Percentiles rank a stretch among this genome's conserved stretches.
Evolutionary conservation across 306 rosid genomes (phyloP).

Genomic region (Quercus bicolor): DNA sequence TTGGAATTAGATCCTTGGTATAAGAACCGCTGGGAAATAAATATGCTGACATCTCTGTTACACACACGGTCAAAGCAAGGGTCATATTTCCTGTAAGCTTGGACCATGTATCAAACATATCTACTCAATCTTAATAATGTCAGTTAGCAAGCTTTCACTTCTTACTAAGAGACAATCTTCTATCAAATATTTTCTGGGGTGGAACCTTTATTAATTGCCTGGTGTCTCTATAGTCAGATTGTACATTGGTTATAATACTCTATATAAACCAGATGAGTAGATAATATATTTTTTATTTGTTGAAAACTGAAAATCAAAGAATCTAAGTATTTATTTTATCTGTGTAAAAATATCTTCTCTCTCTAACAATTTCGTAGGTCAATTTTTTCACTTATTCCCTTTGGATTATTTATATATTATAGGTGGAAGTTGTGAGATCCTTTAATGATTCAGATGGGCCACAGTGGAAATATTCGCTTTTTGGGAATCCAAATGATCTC

Average conservation of each 20-base stretch:
- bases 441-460: constrained; percentile 87
- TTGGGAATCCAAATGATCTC: constrained; percentile 91
- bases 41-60: not conserved
- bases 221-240: not conserved
- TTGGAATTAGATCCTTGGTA: not conserved
- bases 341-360: not conserved
- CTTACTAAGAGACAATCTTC: not conserved
- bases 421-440: constrained; percentile 93
- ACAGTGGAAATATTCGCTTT: constrained; percentile 87
- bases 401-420: constrained; percentile 25
- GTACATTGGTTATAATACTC: not conserved
- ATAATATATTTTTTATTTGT: not conserved
- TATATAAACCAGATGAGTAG: not conserved
- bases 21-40: not conserved
- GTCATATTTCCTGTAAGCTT: not conserved
- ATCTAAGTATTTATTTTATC: constrained; percentile 1
- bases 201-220: not conserved
- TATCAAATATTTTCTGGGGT: not conserved
- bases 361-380: constrained; percentile 17
- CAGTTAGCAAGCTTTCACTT: not conserved
- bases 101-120: not conserved
- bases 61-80: not conserved
- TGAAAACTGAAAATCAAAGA: not conserved
- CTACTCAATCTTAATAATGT: not conserved
- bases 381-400: constrained; percentile 20